Base-by-base conservation (phyloP, 2,329 filamentous ascomycete genomes). In the Fusarium fujikuroi region DNA sequence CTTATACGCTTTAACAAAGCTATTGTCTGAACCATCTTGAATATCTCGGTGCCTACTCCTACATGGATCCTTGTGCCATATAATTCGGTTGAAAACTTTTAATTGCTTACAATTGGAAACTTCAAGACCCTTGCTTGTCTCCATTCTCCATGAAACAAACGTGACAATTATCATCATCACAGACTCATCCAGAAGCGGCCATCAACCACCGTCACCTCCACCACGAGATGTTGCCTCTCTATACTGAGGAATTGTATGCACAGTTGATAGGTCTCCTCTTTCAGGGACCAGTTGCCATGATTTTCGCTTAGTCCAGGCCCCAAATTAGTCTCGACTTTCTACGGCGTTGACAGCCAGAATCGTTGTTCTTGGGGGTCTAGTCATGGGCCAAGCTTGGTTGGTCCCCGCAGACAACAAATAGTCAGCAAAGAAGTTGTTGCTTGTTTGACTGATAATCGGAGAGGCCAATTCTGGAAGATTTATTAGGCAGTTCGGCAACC, bases 151-250 rank as follows among this genome's bases (percentile, higher is more conserved):
- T 69, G 65, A 63, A 69, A 75, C 59, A 56, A 61, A 60, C 49
- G 57, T 62, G 63, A 63, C 39, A 50, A 37, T 59, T 34, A 60
- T 34, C 40, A 47, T 40, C 34, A 40, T 54, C 21, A 9, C 53
- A 60, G 28, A 43, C 23, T 43, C 54, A n/a, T 16, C 47, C 15
- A 25, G 19, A 54, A 49, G 46, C 69, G 66, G 70, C 36, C 61
- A 66, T 70, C 52, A 58, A 67, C 70, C 66, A 70, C 70, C 69
- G 69, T 60, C 34, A 58, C 42, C 57, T 72, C 69, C 63, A 65
- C 63, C 30, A 40, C 49, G 23, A 66, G 39, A 53, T 54, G 19
- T 25, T 25, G 19, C 30, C 9, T 32, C 21, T 18, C 36, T 32
- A 32, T 56, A 56, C 28, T 47, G 18, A 21, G 25, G 23, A 28